phyloP scores from a whole-genome alignment of 2,329 filamentous ascomycete species.

The Bimuria novae-zelandiae region DNA sequence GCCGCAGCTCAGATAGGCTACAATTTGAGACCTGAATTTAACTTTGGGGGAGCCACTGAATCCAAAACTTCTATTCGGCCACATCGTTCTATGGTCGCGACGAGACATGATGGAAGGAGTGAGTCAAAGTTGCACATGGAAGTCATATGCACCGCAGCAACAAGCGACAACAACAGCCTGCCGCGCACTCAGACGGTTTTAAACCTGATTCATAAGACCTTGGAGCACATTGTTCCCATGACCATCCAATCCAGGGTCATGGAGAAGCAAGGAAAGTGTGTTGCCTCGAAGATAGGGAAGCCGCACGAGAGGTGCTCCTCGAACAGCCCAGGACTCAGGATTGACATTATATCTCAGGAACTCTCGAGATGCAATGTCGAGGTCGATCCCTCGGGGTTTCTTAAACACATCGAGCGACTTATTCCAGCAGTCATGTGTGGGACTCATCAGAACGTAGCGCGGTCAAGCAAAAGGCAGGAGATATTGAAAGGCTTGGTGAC shows the following conservation, averaged over 20 bases:
- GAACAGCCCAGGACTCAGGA: neutral
- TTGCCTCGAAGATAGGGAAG: neutral
- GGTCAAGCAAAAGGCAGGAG: neutral
- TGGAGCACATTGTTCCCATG: neutral
- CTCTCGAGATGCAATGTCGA: neutral
- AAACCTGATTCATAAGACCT: neutral
- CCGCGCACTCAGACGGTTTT: neutral
- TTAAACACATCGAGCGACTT: neutral
- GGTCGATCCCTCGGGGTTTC: neutral
- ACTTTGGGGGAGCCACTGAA: neutral
- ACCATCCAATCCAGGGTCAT: neutral
- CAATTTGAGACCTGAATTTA: neutral
- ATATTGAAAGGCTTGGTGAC: neutral
- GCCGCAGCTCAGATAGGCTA: neutral
- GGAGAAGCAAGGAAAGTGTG: neutral
- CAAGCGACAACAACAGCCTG: neutral
- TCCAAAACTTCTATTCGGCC: neutral
- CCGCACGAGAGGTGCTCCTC: neutral
- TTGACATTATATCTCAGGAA: neutral
- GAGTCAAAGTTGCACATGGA: neutral
- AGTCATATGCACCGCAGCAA: neutral
- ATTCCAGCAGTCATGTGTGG: neutral
- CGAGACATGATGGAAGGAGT: neutral
- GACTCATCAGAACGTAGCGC: neutral
- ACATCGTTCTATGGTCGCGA: neutral